Evolutionary conservation across 176 grass and related monocot genomes (phyloP), one percentile per base, ranked within the genome.

Genomic region (Themeda triandra): DNA sequence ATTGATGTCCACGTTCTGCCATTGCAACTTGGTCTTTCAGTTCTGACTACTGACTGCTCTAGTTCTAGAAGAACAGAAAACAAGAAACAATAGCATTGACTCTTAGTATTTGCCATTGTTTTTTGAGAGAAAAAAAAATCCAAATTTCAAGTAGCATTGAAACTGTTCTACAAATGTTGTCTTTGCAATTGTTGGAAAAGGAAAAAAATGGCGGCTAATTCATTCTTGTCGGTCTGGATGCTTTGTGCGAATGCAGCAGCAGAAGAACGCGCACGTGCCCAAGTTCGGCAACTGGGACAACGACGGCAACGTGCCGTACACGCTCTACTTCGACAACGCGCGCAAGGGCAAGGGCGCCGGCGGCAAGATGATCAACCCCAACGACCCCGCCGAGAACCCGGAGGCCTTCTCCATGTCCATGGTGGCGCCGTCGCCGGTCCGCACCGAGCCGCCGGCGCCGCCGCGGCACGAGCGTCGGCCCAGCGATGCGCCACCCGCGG

Each of bases 211-310:
- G 51, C 3, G 15, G 29, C 49, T 66, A 42, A 80, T n/a, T n/a
- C n/a, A n/a, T n/a, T n/a, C n/a, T n/a, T n/a, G 10, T 33, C 18
- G 6, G 3, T 6, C 4, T 24, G 33, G 35, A 4, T 23, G 46
- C 21, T 35, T 45, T 28, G 79, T 49, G 62, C 13, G 11, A 18
- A 42, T 37, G 78, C 78, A 81, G 82, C 83, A 92, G 87, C 63
- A 91, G 82, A 88, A 89, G 58, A 72, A 89, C 19, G 53, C 89
- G 25, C 69, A 87, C 64, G 84, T 94, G 37, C 92, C 92, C 0
- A 94, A 85, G 82, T 94, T 94, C 73, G 92, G 92, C 86, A 94
- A 94, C 84, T 94, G 92, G 92, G 89, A 92, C 86, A 86, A 84
- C 53, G 88, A 79, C 29, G 89, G 92, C 81, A 89, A 94, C 35